Conservation (phyloP, 495 filamentous ascomycete genomes). For the Xylaria telfairii region DNA sequence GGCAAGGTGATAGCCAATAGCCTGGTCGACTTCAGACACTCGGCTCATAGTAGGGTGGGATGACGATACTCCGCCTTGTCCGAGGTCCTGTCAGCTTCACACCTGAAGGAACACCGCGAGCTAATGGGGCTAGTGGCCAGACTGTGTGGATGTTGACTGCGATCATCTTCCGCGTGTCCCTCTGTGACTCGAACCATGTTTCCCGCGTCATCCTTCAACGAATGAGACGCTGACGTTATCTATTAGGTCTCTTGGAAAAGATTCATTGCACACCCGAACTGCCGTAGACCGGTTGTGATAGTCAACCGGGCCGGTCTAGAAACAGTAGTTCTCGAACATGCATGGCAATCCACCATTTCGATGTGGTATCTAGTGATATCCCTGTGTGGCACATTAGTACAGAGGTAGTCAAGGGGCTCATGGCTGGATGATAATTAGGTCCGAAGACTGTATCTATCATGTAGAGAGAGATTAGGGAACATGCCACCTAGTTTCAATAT, state of each 20-base stretch:
- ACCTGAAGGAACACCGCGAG: conserved; percentile 19
- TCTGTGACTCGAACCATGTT: conserved; percentile 26
- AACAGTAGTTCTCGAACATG: conserved; percentile 22
- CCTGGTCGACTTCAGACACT: conserved; percentile 15
- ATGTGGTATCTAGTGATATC: conserved; percentile 18
- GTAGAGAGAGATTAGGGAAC: conserved; percentile 3
- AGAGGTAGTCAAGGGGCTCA: conserved; percentile 21
- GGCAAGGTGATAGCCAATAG: conserved; percentile 17
- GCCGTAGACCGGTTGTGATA: conserved; percentile 23
- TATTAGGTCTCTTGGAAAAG: not conserved
- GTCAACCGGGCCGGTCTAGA: conserved; percentile 20
- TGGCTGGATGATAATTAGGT: not conserved
- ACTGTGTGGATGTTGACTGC: conserved; percentile 22
- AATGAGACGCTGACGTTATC: conserved; percentile 27
- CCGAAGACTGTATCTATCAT: conserved; percentile 2
- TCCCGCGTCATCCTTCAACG: conserved; percentile 12
- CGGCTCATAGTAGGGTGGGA: conserved; percentile 23
- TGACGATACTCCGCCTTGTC: conserved; percentile 28
- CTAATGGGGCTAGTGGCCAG: conserved; percentile 22
- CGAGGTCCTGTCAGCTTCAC: conserved; percentile 25
- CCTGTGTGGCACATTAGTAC: conserved; percentile 5
- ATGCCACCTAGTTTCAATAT: not conserved
- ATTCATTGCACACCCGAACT: conserved; percentile 16
- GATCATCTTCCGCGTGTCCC: conserved; percentile 22
- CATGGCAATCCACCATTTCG: conserved; percentile 17